Base-by-base conservation (phyloP, 2,329 filamentous ascomycete genomes). In the Trichoderma endophyticum region DNA sequence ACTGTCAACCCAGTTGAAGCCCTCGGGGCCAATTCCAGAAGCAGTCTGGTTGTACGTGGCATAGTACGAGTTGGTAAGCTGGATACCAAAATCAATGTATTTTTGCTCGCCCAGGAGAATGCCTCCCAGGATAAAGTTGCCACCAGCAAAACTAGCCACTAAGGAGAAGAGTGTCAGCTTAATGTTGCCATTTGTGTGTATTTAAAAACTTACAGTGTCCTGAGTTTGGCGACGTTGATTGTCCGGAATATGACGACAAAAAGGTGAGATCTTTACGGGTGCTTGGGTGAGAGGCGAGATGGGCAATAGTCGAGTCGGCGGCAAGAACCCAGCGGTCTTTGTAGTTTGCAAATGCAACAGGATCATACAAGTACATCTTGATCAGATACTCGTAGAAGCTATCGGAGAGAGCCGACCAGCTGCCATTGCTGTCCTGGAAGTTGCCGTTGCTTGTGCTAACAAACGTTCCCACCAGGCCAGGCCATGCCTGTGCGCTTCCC, bases 331-430 rank as follows among this genome's bases (percentile, higher is more conserved):
- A 97, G 62, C 89, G 89, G 74, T 95, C 91, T 76, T 86, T 89
- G 82, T 95, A 94, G 3, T 80, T 73, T 2, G 77, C 81, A 77
- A 92, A 97, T 3, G 89, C 86, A 6, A 80, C 76, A 0, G 89
- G 85, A 78, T 95, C 91, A 79, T 97, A 97, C 70, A 95, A 81
- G 77, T 91, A 97, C 92, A 96, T 95, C 84, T 97, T 97, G 80
- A 97, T 91, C 36, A 97, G 87, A 77, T 97, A 97, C 82, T 97
- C 93, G 82, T 97, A 97, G 82, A 91, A 97, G 57, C 90, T 93
- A 80, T 97, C 93, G 34, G 87, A 88, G 7, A 92, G 91, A 65
- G 91, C 93, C 51, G 88, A 87, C 93, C 93, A 97, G 59, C 92
- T 92, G 66, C 94, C 93, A 2, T 75, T 77, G 28, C 86, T 86